Evolutionary conservation across 768 basidiomycete genomes (phyloP).

Genomic region (Mycena belliarum): DNA sequence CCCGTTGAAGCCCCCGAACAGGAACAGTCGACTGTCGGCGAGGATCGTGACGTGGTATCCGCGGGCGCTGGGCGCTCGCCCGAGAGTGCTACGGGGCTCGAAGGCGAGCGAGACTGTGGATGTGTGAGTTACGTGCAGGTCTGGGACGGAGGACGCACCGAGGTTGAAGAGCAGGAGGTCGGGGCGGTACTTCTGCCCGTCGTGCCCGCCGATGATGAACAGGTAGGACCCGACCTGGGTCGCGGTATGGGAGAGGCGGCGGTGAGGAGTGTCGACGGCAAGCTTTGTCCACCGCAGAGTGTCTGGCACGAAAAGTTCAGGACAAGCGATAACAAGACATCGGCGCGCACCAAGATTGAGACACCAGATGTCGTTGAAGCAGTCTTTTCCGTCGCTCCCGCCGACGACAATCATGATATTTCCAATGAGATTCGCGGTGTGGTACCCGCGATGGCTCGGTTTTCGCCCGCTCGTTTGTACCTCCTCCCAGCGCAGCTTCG

Average conservation of each 20-base stretch:
- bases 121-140: neutral
- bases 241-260: constrained; percentile 78
- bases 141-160: constrained; percentile 44
- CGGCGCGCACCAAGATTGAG: constrained; percentile 73
- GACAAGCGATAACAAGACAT: neutral
- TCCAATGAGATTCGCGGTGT: constrained; percentile 85
- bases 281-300: constrained; percentile 48
- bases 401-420: constrained; percentile 88
- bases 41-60: constrained; percentile 86
- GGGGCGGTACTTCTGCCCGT: constrained; percentile 69
- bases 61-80: constrained; percentile 68
- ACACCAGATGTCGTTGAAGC: constrained; percentile 87
- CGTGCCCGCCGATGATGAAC: constrained; percentile 88
- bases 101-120: constrained; percentile 77
- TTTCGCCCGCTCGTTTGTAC: constrained; percentile 55
- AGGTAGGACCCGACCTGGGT: constrained; percentile 92
- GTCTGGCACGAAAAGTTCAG: constrained; percentile 30
- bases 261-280: constrained; percentile 37
- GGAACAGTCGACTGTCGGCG: constrained; percentile 81
- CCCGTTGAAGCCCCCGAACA: constrained; percentile 90
- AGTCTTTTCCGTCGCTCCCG: constrained; percentile 87
- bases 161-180: constrained; percentile 87
- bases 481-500: constrained; percentile 57
- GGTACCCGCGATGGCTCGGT: constrained; percentile 79
- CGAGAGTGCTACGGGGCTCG: constrained; percentile 69